Evolutionary conservation across 169 alveolate species (phyloP), one percentile per base, ranked within the genome.

Genomic region (Plasmodium adleri): DNA sequence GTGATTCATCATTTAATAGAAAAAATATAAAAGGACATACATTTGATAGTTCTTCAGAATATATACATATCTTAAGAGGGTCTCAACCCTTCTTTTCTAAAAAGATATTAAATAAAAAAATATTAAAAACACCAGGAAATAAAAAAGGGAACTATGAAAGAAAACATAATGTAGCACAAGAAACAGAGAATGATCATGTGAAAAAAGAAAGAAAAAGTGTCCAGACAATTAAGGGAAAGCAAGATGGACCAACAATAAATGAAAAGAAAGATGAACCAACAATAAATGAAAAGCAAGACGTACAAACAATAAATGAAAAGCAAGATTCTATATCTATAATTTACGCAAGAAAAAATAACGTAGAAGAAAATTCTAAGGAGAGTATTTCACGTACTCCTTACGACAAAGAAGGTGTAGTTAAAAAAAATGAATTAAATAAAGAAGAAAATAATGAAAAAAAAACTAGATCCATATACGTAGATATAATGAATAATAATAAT

Each of bases 1-100:
- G 75, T 75, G 67, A 75, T 24, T 12, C 63, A 10, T 43, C 39
- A n/a, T 9, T 10, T 63, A 75, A 28, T 56, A 26, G 64, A 62
- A 63, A 62, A 10, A 50, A 63, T 20, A 39, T 47, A n/a, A 63
- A 60, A 0, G 8, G 47, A 60, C 9, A 6, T 60, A n/a, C 5
- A 17, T 17, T 20, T 60, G n/a, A 60, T 17, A 6, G 28, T 20
- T 7, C 20, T 12, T 13, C 62, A 6, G 17, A 52, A 13, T 52
- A 52, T 15, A 52, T 52, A 13, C 62, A 52, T 52, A 15, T 52
- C 17, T 13, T 52, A 52, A 52, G 17, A 52, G 62, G 62, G 17
- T 13, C 62, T 4, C 62, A 52, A 52, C 62, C 62, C n/a, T 13
- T 52, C 17, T 52, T 52, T 13, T 52, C 62, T 52, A 15, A 15